phyloP scores from a whole-genome alignment of 352 stramenopile species.

The Stephanocyclus meneghinianus region DNA sequence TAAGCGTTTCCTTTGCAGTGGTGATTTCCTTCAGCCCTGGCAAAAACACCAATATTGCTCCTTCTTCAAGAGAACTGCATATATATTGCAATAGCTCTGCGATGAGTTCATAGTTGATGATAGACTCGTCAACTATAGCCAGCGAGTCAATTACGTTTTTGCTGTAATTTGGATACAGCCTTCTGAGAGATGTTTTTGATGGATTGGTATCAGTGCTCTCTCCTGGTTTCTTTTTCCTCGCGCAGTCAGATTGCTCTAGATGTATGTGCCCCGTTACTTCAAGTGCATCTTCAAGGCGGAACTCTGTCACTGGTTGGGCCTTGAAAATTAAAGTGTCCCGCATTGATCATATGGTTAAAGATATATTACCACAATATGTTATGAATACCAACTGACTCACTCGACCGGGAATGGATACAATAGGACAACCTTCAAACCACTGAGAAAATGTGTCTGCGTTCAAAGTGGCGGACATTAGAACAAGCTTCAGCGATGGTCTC shows the following conservation, averaged over 20 bases:
- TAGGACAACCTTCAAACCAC: slow-evolving; percentile 90
- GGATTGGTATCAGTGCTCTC: slow-evolving; percentile 43
- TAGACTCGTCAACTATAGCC: slow-evolving; percentile 85
- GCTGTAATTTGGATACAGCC: slow-evolving; percentile 84
- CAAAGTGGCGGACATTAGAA: slow-evolving; percentile 96
- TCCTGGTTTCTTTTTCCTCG: slow-evolving; percentile 52
- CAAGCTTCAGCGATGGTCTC: slow-evolving; percentile 87
- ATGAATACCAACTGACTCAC: slow-evolving; percentile 1
- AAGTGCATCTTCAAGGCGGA: slow-evolving; percentile 90
- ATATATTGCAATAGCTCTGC: slow-evolving; percentile 87
- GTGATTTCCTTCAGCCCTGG: slow-evolving; percentile 57
- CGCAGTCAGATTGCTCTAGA: slow-evolving; percentile 78
- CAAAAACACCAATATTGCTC: slow-evolving; percentile 71
- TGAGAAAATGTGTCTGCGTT: slow-evolving; percentile 92
- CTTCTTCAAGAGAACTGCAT: slow-evolving; percentile 64
- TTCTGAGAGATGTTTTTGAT: slow-evolving; percentile 64
- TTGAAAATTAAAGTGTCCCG: slow-evolving; percentile 21
- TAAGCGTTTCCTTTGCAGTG: slow-evolving; percentile 52
- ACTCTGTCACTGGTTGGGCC: slow-evolving; percentile 89
- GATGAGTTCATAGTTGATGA: slow-evolving; percentile 94
- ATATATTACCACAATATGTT: not conserved
- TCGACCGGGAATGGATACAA: slow-evolving; percentile 85
- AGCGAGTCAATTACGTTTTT: slow-evolving; percentile 87
- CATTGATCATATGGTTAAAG: not conserved
- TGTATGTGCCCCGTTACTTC: slow-evolving; percentile 87